Conservation (phyloP, 192 early-diverging fungal genomes). For the Geranomyces michiganensis region DNA sequence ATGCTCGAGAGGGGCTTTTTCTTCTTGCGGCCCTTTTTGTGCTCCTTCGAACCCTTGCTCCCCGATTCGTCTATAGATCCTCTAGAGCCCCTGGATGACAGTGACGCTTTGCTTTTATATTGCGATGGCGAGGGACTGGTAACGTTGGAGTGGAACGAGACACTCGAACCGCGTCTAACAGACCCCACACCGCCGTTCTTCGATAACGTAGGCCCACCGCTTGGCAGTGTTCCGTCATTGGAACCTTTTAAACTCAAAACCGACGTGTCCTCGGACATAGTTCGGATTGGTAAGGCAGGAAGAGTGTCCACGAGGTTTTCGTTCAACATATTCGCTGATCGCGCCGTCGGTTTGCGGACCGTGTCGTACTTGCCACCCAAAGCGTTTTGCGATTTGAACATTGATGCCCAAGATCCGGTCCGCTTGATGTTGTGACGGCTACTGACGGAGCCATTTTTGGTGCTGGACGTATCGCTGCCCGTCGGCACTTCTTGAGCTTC, state of each 20-base stretch:
- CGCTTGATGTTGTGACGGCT: not conserved
- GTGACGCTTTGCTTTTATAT: no score
- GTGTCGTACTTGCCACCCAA: not conserved
- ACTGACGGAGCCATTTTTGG: not conserved
- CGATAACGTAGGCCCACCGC: no score
- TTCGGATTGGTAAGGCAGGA: not conserved
- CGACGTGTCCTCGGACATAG: not conserved
- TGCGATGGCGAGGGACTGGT: no score
- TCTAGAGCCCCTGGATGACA: not conserved
- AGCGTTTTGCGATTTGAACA: conserved; percentile 1
- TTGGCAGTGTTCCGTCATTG: no score
- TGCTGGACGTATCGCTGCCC: not conserved
- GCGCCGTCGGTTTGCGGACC: not conserved
- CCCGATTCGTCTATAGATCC: not conserved
- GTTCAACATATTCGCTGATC: not conserved
- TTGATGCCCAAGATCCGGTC: conserved; percentile 2
- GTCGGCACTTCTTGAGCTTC: not conserved
- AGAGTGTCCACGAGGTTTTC: not conserved
- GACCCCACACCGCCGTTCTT: not conserved
- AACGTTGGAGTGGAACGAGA: not conserved
- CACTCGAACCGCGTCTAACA: not conserved
- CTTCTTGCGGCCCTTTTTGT: not conserved
- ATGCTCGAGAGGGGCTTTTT: not conserved
- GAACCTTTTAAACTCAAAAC: no score
- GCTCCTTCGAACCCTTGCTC: not conserved